A percentile compares a stretch with the other conserved stretches of the same genome.
Evolutionary conservation across 441 rosid species (phyloP).

Genomic region (Hura crepitans): DNA sequence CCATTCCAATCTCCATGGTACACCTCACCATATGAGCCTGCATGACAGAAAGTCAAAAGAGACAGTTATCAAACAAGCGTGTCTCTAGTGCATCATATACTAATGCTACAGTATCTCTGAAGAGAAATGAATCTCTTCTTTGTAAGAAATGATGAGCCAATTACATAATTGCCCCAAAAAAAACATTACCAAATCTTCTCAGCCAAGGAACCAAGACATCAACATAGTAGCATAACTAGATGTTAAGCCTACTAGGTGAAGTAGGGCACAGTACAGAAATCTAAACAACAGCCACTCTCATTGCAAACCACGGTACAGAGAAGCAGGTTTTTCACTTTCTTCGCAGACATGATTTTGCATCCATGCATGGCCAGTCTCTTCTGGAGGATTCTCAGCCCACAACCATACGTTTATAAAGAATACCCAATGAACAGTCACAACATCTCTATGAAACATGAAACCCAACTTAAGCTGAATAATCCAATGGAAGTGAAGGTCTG

Average conservation of each 20-base stretch:
- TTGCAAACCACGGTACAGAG: background rate
- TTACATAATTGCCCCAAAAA: background rate
- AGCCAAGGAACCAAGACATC: background rate
- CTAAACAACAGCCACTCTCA: background rate
- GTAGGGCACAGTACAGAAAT: background rate
- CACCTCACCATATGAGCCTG: slow-evolving; percentile 98
- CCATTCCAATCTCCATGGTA: slow-evolving; percentile 92
- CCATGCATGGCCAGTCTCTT: slow-evolving; percentile 5
- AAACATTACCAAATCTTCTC: slow-evolving; percentile 2
- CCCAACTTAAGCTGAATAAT: background rate
- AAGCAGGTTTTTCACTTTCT: slow-evolving; percentile 4
- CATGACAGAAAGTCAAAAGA: slow-evolving; percentile 24
- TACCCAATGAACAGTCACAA: background rate
- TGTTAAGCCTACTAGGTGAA: slow-evolving; percentile 3
- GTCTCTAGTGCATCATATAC: slow-evolving; percentile 6
- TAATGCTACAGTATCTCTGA: slow-evolving; percentile 1
- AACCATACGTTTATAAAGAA: background rate
- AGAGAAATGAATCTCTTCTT: background rate
- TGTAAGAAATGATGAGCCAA: background rate
- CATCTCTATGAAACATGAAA: background rate
- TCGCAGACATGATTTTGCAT: background rate
- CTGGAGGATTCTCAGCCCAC: slow-evolving; percentile 10
- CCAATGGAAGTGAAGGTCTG: background rate
- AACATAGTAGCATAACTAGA: background rate
- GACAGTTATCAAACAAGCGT: slow-evolving; percentile 2